Evolutionary conservation across 2,329 filamentous ascomycete genomes (phyloP).

Genomic region (Calcarisporium arbuscula): DNA sequence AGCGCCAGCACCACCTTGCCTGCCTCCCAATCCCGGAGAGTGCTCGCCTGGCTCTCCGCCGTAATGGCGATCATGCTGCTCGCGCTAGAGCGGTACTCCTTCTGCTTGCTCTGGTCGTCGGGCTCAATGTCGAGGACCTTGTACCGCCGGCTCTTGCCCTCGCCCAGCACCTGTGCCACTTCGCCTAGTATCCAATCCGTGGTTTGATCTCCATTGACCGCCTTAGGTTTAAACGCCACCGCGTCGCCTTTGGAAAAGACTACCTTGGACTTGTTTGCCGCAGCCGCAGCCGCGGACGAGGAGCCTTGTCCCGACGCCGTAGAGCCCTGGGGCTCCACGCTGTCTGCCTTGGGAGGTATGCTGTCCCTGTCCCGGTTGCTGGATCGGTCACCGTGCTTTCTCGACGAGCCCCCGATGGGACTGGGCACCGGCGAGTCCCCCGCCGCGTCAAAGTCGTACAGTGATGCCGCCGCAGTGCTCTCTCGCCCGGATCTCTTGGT

Average conservation of each 20-base stretch:
- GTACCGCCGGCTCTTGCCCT: constrained; percentile 72
- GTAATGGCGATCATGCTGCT: constrained; percentile 74
- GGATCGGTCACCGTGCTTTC: constrained; percentile 29
- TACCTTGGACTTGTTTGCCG: constrained; percentile 40
- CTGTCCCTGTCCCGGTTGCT: constrained; percentile 43
- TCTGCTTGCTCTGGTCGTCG: constrained; percentile 60
- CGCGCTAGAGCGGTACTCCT: constrained; percentile 65
- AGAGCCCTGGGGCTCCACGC: constrained; percentile 46
- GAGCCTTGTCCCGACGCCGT: constrained; percentile 24
- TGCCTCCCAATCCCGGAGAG: constrained; percentile 53
- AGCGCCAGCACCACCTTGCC: constrained; percentile 70
- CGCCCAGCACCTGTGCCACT: constrained; percentile 67
- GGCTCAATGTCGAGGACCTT: constrained; percentile 76
- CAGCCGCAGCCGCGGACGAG: constrained; percentile 11
- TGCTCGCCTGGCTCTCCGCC: constrained; percentile 39
- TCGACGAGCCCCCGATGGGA: constrained; percentile 28
- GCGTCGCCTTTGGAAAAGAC: constrained; percentile 56
- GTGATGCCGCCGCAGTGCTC: constrained; percentile 23
- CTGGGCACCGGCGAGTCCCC: constrained; percentile 41
- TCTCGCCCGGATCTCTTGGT: constrained; percentile 19
- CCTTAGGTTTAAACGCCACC: constrained; percentile 60
- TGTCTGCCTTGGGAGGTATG: constrained; percentile 49
- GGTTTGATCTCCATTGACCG: constrained; percentile 37
- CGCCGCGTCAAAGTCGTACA: constrained; percentile 39
- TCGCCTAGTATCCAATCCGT: constrained; percentile 70